Base-by-base conservation (phyloP, 2,329 filamentous ascomycete species). In the Leptosphaerulina australis region DNA sequence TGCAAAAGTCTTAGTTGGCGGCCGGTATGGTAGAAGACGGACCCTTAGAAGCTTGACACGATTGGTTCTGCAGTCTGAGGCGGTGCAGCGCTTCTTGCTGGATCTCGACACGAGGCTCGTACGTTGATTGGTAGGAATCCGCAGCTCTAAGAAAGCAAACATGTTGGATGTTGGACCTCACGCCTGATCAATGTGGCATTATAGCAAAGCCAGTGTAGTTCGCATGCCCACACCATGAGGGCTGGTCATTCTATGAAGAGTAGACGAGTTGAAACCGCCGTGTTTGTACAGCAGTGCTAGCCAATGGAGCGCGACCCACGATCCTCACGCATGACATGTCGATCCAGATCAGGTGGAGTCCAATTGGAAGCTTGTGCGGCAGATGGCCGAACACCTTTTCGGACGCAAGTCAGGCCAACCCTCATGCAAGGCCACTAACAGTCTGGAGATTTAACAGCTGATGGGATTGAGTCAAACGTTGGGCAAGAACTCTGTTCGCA, bases 31-130 rank as follows among this genome's bases (percentile, higher is more conserved):
- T 60, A 59, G 63, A 65, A 64, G 41, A 33, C 31, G 39, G 22
- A 58, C 28, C 46, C 41, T 43, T 22, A 38, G 44, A 26, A 45
- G 29, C 28, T 39, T 44, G 30, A 21, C 14, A 41, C 56, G 38
- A 59, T 60, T 60, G 58, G 53, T 39, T 35, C 21, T 9, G 44
- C 24, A 17, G 45, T 41, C 21, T 50, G 65, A 64, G 66, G 66
- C 66, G 60, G 65, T 67, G 66, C 63, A 63, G 64, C 63, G 65
- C 62, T 57, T 67, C 58, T 44, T 62, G 64, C 55, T 52, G 60
- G 31, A 45, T 46, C 34, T 56, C 45, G 47, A 56, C 53, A 51
- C 29, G 30, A 50, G 46, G 55, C 28, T 44, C 44, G 49, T 51
- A 40, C 36, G 46, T 18, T 58, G 54, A 62, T 64, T 67, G 62